Evolutionary conservation across 148 eudicot species (phyloP).

Genomic region (Rhododendron ferrugineum): DNA sequence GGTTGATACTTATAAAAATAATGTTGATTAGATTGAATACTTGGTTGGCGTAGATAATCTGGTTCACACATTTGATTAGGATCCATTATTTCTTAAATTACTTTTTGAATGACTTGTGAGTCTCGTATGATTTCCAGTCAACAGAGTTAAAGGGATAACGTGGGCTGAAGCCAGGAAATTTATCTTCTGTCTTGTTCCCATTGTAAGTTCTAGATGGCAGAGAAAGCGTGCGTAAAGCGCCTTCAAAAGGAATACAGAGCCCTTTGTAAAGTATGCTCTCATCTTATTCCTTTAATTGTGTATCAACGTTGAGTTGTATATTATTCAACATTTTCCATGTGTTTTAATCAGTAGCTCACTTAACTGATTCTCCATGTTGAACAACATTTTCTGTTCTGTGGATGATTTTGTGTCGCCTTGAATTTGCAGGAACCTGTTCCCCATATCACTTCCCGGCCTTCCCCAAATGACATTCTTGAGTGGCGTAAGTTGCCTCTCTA

Average conservation of each 20-base stretch:
- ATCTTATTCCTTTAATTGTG: not conserved
- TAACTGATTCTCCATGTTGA: not conserved
- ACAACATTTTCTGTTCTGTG: not conserved
- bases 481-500: conserved; percentile 70
- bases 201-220: conserved; percentile 19
- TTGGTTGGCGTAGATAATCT: not conserved
- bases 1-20: not conserved
- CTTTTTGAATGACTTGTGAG: not conserved
- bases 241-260: conserved; percentile 28
- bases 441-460: conserved; percentile 80
- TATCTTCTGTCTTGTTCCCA: not conserved
- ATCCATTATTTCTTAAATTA: not conserved
- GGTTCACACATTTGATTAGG: not conserved
- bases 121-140: not conserved
- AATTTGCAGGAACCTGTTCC: conserved; percentile 81
- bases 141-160: not conserved
- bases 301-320: not conserved
- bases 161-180: not conserved
- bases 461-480: conserved; percentile 86
- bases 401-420: conserved; percentile 2
- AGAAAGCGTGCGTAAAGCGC: conserved; percentile 26
- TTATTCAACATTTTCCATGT: not conserved
- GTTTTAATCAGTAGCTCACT: not conserved
- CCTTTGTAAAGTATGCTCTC: conserved; percentile 19
- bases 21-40: not conserved